Evolutionary conservation across 257 asterid species (phyloP).

Genomic region (Lycium ferocissimum): DNA sequence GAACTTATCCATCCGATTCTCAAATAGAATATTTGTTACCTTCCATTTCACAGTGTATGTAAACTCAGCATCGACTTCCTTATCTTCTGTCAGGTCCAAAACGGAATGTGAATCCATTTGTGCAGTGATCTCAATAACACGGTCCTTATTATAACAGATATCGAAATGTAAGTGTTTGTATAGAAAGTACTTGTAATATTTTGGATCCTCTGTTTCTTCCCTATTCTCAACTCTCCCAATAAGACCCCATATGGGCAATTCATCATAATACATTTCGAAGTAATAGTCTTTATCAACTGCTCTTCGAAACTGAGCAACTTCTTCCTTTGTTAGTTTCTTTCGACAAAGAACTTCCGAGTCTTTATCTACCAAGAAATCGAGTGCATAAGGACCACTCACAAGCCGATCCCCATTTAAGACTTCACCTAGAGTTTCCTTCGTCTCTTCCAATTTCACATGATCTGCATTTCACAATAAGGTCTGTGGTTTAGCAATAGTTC

Average conservation of each 20-base stretch:
- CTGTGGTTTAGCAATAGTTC: too few relatives aligned
- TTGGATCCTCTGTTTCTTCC: constrained; percentile 70
- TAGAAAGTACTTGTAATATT: constrained; percentile 65
- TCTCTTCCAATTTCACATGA: constrained; percentile 59
- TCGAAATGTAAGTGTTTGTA: constrained; percentile 74
- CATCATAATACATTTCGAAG: constrained; percentile 83
- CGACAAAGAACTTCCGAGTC: constrained; percentile 64
- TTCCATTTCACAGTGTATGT: constrained; percentile 69
- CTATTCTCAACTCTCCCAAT: constrained; percentile 67
- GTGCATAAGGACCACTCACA: constrained; percentile 74
- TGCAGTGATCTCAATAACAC: constrained; percentile 77
- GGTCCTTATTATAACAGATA: constrained; percentile 61
- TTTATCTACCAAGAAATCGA: constrained; percentile 68
- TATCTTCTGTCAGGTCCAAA: constrained; percentile 68
- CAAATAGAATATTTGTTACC: constrained; percentile 59
- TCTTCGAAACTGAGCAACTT: constrained; percentile 60
- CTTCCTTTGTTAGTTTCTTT: constrained; percentile 56
- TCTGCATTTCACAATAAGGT: constrained; percentile 44
- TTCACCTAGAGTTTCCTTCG: constrained; percentile 77
- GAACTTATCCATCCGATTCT: constrained; percentile 78
- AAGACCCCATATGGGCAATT: constrained; percentile 84
- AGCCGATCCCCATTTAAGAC: constrained; percentile 74
- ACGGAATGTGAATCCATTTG: constrained; percentile 73
- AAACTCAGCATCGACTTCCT: constrained; percentile 66
- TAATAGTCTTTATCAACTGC: constrained; percentile 79